Base-by-base conservation (phyloP, 164 flowering plant species). In the Tinospora cordifolia region DNA sequence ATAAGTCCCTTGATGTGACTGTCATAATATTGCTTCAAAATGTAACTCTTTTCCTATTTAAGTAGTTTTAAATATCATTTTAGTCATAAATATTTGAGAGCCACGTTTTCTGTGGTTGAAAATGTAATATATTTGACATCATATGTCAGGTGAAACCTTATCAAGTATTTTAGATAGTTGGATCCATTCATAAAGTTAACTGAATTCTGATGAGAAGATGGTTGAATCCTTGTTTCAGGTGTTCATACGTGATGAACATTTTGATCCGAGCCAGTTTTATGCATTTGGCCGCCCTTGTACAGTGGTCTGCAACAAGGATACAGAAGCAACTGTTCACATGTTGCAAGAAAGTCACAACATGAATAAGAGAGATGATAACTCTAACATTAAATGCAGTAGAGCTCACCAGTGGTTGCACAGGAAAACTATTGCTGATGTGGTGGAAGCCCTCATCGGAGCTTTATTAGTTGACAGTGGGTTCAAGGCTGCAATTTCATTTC, bases 401-500 rank as follows among this genome's bases (percentile, higher is more conserved):
- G 65, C 78, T 62, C 99, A 95, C 79, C 92, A 85, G 40, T 88
- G 90, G 91, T 79, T 95, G 63, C 79, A 81, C 63, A 87, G 79
- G 87, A 92, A 89, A 80, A 90, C 96, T 30, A 83, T 95, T 67
- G 90, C 98, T 15, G 98, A 95, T 84, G 89, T 89, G 26, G 86
- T 95, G 70, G 99, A 95, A 83, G 88, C 98, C 65, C 92, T 95
- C 25, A 72, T 90, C 69, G 99, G 99, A 51, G 98, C 97, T 60
- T 95, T 87, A 66, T 27, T 95, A 65, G 89, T 92, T 74, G 99
- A 95, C 72, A 78, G 90, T 81, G 99, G 99, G 70, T 95, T 92
- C 72, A 92, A 82, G 81, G 91, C 88, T 72, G 96, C 99, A 69
- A 81, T 71, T 71, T 87, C 96, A 65, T 95, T 95, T 77, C 94